Conservation (phyloP, 495 filamentous ascomycete species). For the Rhypophila decipiens region DNA sequence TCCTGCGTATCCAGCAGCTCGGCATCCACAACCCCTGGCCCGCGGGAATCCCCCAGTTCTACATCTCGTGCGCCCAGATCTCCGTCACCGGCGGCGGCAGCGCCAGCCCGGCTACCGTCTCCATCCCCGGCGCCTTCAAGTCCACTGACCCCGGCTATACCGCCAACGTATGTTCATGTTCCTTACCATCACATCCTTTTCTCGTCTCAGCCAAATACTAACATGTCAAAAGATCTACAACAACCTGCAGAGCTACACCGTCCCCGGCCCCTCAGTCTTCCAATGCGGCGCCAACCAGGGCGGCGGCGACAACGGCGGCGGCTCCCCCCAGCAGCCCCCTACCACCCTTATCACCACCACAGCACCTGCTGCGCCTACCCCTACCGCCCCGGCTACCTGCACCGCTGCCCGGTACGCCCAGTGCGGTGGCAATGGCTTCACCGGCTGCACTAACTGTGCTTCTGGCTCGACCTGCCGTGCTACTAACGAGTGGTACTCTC, state of each 20-base stretch:
- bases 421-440: conserved; percentile 31
- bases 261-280: conserved; percentile 22
- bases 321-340: neutral
- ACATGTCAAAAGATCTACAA: conserved; percentile 18
- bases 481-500: conserved; percentile 24
- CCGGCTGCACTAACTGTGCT: conserved; percentile 24
- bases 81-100: conserved; percentile 50
- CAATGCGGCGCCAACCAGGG: conserved; percentile 11
- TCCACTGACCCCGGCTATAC: conserved; percentile 50
- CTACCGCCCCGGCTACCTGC: conserved; percentile 8
- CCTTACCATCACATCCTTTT: neutral
- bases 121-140: conserved; percentile 52
- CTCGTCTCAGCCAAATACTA: neutral
- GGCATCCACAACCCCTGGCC: conserved; percentile 53
- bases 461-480: conserved; percentile 18
- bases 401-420: conserved; percentile 28
- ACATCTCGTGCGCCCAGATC: conserved; percentile 55
- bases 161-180: conserved; percentile 25
- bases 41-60: conserved; percentile 46
- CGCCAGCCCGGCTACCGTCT: conserved; percentile 37
- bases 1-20: conserved; percentile 56
- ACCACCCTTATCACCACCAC: conserved; percentile 11
- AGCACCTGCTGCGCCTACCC: neutral
- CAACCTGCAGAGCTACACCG: conserved; percentile 24
- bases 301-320: neutral